Conservation (phyloP, 2,329 filamentous ascomycete genomes). For the Colletotrichum cereale region DNA sequence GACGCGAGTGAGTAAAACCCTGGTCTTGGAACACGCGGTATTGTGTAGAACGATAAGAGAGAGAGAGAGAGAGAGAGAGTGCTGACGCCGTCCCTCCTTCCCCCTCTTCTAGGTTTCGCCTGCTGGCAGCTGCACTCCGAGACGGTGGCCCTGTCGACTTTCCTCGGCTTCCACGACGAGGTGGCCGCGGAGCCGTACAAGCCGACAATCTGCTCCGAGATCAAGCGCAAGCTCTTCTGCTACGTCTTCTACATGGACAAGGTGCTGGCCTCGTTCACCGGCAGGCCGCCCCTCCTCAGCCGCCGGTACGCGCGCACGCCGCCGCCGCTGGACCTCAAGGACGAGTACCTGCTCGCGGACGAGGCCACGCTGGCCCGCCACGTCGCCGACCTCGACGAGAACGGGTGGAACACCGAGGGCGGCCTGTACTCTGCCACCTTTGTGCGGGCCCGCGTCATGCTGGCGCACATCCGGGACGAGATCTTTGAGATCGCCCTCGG, state of each 20-base stretch:
- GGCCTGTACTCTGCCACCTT: conserved; percentile 49
- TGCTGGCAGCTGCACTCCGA: conserved; percentile 47
- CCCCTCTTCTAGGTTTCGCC: conserved; percentile 20
- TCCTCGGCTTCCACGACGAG: conserved; percentile 45
- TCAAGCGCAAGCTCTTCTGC: conserved; percentile 47
- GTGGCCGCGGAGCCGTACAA: conserved; percentile 39
- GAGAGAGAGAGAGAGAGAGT: neutral
- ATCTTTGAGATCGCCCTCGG: conserved; percentile 48
- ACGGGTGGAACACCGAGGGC: conserved; percentile 54
- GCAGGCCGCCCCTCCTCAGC: conserved; percentile 54
- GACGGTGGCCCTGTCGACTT: conserved; percentile 46
- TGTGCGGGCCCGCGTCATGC: conserved; percentile 43
- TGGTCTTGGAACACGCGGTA: fast-evolving
- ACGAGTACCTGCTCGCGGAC: conserved; percentile 51
- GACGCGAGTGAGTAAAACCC: conserved; percentile 49
- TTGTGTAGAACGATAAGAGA: neutral
- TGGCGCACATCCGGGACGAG: conserved; percentile 46
- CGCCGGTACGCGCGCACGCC: conserved; percentile 53
- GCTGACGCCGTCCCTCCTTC: neutral
- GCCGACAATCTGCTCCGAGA: conserved; percentile 48
- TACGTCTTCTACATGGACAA: conserved; percentile 53
- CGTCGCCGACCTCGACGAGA: conserved; percentile 47
- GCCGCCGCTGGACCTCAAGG: conserved; percentile 54
- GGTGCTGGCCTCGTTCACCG: conserved; percentile 55
- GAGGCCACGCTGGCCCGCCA: conserved; percentile 45